Percentiles rank a stretch among this genome's conserved stretches.
Conservation (phyloP, 2,329 filamentous ascomycete species). For the Colletotrichum sp. region DNA sequence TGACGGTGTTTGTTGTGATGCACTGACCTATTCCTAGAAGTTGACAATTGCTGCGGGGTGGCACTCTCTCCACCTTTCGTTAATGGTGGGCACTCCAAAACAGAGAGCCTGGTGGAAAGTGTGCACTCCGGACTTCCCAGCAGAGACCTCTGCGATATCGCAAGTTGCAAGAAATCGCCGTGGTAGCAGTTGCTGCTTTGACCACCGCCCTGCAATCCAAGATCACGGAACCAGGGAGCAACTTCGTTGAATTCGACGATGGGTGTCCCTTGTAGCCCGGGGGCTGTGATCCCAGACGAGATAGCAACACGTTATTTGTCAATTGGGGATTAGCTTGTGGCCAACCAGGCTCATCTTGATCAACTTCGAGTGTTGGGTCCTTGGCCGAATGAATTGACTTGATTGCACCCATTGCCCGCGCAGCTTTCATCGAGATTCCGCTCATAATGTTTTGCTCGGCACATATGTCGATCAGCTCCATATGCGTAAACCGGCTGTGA, state of each 20-base stretch:
- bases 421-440: background rate
- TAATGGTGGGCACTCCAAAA: background rate
- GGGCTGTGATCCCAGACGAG: background rate
- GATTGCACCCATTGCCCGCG: background rate
- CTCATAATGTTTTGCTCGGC: background rate
- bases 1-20: conserved; percentile 8
- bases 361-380: background rate
- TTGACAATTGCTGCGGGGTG: background rate
- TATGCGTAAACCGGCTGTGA: background rate
- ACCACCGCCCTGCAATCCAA: background rate
- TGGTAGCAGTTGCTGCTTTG: background rate
- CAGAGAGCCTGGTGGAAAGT: background rate
- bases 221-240: background rate
- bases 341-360: background rate
- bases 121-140: background rate
- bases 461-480: background rate
- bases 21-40: background rate
- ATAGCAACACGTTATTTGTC: background rate
- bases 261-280: background rate
- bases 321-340: background rate
- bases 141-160: background rate
- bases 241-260: background rate
- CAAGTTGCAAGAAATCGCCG: background rate
- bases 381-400: background rate
- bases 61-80: background rate